Evolutionary conservation across 345 rosid genomes (phyloP), one percentile per base, ranked within the genome.

Genomic region (Populus ilicifolia): DNA sequence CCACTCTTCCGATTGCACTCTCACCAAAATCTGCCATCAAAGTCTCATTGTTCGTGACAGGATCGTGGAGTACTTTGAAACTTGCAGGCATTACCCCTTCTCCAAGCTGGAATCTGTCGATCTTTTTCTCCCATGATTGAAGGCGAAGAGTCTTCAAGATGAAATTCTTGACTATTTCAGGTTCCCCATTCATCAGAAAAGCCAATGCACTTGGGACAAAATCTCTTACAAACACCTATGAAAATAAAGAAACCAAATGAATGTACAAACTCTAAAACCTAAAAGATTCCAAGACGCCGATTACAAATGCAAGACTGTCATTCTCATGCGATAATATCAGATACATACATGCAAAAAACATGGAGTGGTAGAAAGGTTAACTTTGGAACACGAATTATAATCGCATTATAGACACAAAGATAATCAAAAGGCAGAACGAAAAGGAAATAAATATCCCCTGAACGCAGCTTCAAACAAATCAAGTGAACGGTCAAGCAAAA

Each of bases 51-150:
- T 95, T 92, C 86, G 89, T 89, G 13, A 90, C 89, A 10, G 99
- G 98, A 82, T 95, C 99, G 75, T 93, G 94, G 78, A 87, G 92
- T 39, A 95, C 99, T 80, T 93, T 93, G 83, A 95, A 95, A 85
- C 99, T 95, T 39, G 98, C 98, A 13, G 99, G 99, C 98, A 95
- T 95, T 18, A 93, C 99, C 80, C 99, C 97, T 84, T 93, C 98
- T 43, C 97, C 98, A 50, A 96, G 93, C 81, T 96, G 98, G 85
- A 96, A 96, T 39, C 97, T 85, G 79, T 96, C 99, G 59, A 96
- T 96, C 86, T 92, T 96, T 84, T 96, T 96, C 90, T 93, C 98
- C 97, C 98, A 92, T 0, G 99, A 93, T 67, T 95, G 98, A 71
- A 95, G 90, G 59, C 98, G 96, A 77, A 95, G 94, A 70, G 94